Conservation (phyloP, 2,329 filamentous ascomycete genomes). For the Fusarium pseudocircinatum region DNA sequence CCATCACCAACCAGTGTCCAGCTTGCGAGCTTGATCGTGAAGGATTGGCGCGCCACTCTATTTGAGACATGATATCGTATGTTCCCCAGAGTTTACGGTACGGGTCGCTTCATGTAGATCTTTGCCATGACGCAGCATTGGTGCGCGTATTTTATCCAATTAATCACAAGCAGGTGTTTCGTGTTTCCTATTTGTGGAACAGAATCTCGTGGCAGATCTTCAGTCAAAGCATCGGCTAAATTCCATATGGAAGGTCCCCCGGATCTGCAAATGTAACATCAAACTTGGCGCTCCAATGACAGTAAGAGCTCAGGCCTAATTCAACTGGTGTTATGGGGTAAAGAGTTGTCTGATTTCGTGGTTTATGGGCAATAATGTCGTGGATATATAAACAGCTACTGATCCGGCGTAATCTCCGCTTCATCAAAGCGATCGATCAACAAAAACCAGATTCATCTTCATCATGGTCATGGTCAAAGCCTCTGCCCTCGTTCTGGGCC, state of each 20-base stretch:
- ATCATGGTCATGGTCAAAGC: slow-evolving; percentile 18
- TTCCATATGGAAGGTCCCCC: neutral
- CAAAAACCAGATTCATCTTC: neutral
- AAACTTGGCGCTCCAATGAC: slow-evolving; percentile 22
- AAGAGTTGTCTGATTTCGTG: no score
- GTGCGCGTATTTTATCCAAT: slow-evolving; percentile 1
- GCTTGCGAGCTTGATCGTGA: neutral
- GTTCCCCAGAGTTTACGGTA: neutral
- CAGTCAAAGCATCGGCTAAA: slow-evolving; percentile 3
- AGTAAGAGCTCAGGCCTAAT: neutral
- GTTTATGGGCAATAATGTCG: neutral
- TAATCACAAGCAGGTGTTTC: neutral
- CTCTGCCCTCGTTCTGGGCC: slow-evolving; percentile 3
- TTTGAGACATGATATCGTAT: neutral
- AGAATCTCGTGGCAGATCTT: neutral
- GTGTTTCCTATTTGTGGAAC: slow-evolving; percentile 23
- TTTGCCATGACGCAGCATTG: neutral
- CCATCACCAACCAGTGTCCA: neutral
- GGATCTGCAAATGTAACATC: slow-evolving; percentile 28
- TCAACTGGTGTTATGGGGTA: neutral
- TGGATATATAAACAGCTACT: neutral
- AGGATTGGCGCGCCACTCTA: neutral
- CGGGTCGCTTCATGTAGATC: neutral
- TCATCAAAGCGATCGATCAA: neutral
- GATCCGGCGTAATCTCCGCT: neutral